Percentiles rank a stretch among this genome's conserved stretches.
These are phyloP conservation scores for Syzygium malaccense DNA, from an alignment of 441 rosid species.

Conservation along the genomic window DNA sequence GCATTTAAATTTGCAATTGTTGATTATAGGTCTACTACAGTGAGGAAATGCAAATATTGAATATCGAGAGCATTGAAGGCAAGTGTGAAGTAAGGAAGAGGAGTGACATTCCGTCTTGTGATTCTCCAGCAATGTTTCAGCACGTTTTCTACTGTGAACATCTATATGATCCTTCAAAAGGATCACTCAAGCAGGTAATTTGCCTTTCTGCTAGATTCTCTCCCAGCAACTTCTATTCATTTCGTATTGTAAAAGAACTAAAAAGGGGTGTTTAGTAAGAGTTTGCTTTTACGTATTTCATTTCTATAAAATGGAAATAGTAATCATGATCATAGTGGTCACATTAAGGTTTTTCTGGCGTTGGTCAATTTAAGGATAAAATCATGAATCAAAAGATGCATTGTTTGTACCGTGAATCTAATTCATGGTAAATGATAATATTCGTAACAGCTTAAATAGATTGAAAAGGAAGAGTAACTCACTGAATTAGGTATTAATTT, in stretches of 20 bases:
- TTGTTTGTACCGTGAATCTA: background rate
- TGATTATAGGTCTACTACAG: slow-evolving; percentile 54
- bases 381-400: background rate
- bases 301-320: background rate
- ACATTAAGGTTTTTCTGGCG: background rate
- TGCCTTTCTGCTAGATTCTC: background rate
- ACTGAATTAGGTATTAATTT: background rate
- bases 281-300: background rate
- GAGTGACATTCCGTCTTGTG: slow-evolving; percentile 38
- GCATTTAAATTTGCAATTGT: background rate
- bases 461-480: background rate
- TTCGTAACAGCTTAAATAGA: background rate
- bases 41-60: slow-evolving; percentile 31
- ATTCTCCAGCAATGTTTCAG: slow-evolving; percentile 38
- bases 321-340: background rate
- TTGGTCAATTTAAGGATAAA: background rate
- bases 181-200: slow-evolving; percentile 64
- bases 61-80: slow-evolving; percentile 41
- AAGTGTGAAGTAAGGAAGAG: slow-evolving; percentile 79
- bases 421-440: background rate
- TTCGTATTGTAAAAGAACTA: background rate
- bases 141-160: slow-evolving; percentile 71
- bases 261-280: background rate
- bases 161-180: slow-evolving; percentile 52
- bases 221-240: background rate